Evolutionary conservation across 2,329 filamentous ascomycete genomes (phyloP).

Genomic region (Neopestalotiopsis rosae): DNA sequence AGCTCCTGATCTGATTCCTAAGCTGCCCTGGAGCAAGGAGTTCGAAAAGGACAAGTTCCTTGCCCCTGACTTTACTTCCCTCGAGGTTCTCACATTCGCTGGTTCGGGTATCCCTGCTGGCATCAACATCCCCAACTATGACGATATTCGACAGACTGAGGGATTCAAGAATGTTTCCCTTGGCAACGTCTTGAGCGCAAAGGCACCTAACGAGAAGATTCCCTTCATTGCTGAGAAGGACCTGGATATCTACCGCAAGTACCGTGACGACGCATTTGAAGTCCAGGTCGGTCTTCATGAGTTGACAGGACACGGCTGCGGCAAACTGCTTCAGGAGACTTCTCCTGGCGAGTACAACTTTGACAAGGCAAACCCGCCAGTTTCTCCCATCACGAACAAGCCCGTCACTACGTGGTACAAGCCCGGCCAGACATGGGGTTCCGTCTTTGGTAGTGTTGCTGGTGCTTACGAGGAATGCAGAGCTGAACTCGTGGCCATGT

Average conservation of each 20-base stretch:
- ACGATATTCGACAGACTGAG: conserved; percentile 79
- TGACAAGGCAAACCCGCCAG: conserved; percentile 78
- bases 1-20: conserved; percentile 83
- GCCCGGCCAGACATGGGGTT: conserved; percentile 92
- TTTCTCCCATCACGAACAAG: conserved; percentile 79
- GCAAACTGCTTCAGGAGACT: conserved; percentile 92
- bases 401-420: conserved; percentile 90
- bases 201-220: conserved; percentile 89
- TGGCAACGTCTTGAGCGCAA: conserved; percentile 90
- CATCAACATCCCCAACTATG: conserved; percentile 62
- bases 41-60: conserved; percentile 98
- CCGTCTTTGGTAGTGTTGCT: conserved; percentile 86
- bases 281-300: conserved; percentile 96
- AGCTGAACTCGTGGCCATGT: conserved; percentile 93
- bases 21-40: conserved; percentile 84
- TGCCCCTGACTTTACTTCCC: conserved; percentile 92
- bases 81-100: conserved; percentile 88
- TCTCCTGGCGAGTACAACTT: conserved; percentile 86
- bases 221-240: conserved; percentile 87
- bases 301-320: conserved; percentile 84
- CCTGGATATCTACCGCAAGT: conserved; percentile 78
- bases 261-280: conserved; percentile 88
- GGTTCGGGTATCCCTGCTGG: conserved; percentile 71
- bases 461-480: conserved; percentile 94
- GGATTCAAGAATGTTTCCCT: conserved; percentile 95